Base-by-base conservation (phyloP, 1,284 basidiomycete species). In the Ustilago cynodontis region DNA sequence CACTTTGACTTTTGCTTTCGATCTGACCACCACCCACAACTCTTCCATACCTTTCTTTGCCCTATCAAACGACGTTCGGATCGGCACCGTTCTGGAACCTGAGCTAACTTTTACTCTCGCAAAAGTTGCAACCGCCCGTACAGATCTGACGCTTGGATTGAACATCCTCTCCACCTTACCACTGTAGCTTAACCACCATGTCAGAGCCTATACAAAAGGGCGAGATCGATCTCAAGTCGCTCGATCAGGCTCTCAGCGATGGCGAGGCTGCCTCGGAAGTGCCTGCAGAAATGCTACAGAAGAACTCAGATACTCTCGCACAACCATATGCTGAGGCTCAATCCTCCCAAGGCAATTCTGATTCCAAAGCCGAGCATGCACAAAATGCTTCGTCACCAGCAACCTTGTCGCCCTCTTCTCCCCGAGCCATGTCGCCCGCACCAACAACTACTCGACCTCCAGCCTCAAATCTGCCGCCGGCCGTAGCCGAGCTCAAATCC, bases 351-450 rank as follows among this genome's bases (percentile, higher is more conserved):
- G 61, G 59, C 47, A 29, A 24, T 2, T n/a, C 60, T 39, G 37
- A 52, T 55, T 31, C 57, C 35, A 52, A 33, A 33, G 24, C 60
- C 59, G 45, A 63, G 22, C 26, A 47, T 26, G 55, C 54, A 39
- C 47, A 61, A 37, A 62, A 62, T 60, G 67, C 52, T 24, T 59
- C 61, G 47, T 74, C 67, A 20, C 77, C 77, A 24, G 55, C 71
- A 22, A 79, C 77, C 10, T 53, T 79, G 22, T 77, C 77, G 13
- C 77, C 73, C 1, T 66, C 65, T 41, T 79, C 77, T 9, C 61
- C 67, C 14, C 63, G 77, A 33, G 74, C 73, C 14, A 59, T 73
- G 51, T 79, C 77, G 4, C 77, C 77, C 22, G n/a, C 24, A 0
- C 29, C 53, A 31, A 20, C 50, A 10, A 3, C 70, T 28, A 37